Conservation (phyloP, 768 basidiomycete species). For the Tephrocybe sp. region DNA sequence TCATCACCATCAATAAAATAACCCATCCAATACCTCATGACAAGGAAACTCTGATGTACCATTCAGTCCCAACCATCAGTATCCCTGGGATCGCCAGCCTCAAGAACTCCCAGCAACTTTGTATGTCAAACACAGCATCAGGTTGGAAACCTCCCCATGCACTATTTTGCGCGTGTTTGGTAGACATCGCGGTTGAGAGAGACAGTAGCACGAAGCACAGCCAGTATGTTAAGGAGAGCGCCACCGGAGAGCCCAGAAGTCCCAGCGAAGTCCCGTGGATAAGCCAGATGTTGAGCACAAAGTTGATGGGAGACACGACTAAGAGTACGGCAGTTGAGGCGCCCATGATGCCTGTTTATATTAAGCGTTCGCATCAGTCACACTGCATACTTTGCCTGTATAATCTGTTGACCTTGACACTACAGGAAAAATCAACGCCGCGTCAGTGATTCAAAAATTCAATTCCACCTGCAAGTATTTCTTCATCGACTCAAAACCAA, state of each 20-base stretch:
- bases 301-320: conserved; percentile 65
- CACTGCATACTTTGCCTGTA: neutral
- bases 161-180: conserved; percentile 51
- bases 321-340: conserved; percentile 66
- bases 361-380: neutral
- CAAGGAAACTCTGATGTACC: conserved; percentile 38
- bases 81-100: conserved; percentile 75
- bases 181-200: conserved; percentile 48
- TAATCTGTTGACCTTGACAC: conserved; percentile 57
- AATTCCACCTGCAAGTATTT: conserved; percentile 62
- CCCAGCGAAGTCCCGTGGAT: conserved; percentile 65
- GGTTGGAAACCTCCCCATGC: conserved; percentile 66
- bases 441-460: neutral
- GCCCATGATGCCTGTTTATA: conserved; percentile 76
- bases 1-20: neutral
- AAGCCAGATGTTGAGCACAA: conserved; percentile 56
- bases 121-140: conserved; percentile 40
- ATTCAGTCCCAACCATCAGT: conserved; percentile 79
- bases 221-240: conserved; percentile 72
- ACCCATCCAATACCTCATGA: neutral
- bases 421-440: neutral
- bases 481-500: conserved; percentile 75
- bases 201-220: conserved; percentile 59
- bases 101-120: conserved; percentile 57
- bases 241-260: conserved; percentile 64